Evolutionary conservation across 1,139 yeast species (phyloP).

Genomic region (Starmera stellimalicola): DNA sequence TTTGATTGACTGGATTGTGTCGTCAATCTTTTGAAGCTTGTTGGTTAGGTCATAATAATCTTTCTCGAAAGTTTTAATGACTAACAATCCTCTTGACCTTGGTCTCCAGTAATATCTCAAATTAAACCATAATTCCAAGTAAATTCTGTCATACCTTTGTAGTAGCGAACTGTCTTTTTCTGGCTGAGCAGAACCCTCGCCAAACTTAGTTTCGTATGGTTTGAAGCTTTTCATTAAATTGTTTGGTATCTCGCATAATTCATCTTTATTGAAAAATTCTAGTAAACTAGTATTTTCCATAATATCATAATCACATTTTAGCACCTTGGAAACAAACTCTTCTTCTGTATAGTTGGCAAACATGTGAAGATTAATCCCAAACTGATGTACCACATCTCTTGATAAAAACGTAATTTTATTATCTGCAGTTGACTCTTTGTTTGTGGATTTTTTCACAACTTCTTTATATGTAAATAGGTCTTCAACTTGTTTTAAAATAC

Average conservation of each 20-base stretch:
- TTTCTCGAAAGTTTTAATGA: conserved; percentile 57
- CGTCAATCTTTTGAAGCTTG: conserved; percentile 58
- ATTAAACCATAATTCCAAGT: conserved; percentile 68
- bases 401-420: conserved; percentile 57
- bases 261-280: conserved; percentile 74
- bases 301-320: conserved; percentile 66
- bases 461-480: conserved; percentile 50
- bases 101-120: conserved; percentile 79
- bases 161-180: conserved; percentile 52
- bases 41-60: conserved; percentile 63
- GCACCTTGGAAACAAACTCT: conserved; percentile 53
- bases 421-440: conserved; percentile 19
- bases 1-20: conserved; percentile 53
- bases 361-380: conserved; percentile 86
- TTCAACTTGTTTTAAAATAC: conserved; percentile 74
- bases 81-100: conserved; percentile 67
- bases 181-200: conserved; percentile 35
- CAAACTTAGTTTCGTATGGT: conserved; percentile 42
- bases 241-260: conserved; percentile 62
- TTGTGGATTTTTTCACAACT: conserved; percentile 18
- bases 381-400: conserved; percentile 78
- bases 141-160: conserved; percentile 76
- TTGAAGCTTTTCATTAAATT: conserved; percentile 54
- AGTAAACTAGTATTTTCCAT: conserved; percentile 60
- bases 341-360: conserved; percentile 55